phyloP scores from a whole-genome alignment of 2,329 filamentous ascomycete species.

The Fusarium sp. region DNA sequence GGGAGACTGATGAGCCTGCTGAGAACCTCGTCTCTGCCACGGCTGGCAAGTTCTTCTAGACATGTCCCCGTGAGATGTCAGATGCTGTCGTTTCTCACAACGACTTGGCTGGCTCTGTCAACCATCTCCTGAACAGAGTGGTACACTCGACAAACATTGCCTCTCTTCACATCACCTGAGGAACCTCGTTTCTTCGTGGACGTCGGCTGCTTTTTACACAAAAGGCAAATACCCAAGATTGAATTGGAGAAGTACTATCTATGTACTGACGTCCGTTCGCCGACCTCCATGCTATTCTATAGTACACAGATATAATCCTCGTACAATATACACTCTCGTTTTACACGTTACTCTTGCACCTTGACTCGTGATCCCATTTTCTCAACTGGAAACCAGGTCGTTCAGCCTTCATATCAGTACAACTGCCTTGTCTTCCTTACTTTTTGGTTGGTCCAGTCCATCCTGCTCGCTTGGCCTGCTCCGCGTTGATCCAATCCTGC shows the following conservation, averaged over 20 bases:
- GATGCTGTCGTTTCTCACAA: conserved; percentile 9
- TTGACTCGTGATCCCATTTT: background rate
- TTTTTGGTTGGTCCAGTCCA: conserved; percentile 41
- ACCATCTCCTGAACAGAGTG: background rate
- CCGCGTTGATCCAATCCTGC: conserved; percentile 49
- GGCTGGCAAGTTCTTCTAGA: conserved; percentile 69
- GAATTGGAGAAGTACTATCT: conserved; percentile 39
- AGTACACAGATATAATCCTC: conserved; percentile 46
- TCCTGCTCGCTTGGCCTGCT: conserved; percentile 49
- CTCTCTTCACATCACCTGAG: background rate
- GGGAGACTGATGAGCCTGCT: conserved; percentile 45
- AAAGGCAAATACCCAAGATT: conserved; percentile 20
- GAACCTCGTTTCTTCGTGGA: background rate
- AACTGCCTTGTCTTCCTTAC: conserved; percentile 14
- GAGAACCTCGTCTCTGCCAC: conserved; percentile 42
- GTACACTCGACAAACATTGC: background rate
- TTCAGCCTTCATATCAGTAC: background rate
- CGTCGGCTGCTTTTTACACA: conserved; percentile 1
- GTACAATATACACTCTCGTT: conserved; percentile 43
- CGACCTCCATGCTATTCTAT: conserved; percentile 43
- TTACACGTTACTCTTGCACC: conserved; percentile 31
- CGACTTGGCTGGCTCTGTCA: background rate
- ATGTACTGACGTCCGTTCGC: conserved; percentile 34
- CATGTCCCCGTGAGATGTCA: conserved; percentile 7
- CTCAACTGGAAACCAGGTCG: background rate